Percentiles rank a stretch among this genome's conserved stretches.
Conservation (phyloP, 1,139 yeast genomes). For the Lodderomyces parapsilosis region DNA sequence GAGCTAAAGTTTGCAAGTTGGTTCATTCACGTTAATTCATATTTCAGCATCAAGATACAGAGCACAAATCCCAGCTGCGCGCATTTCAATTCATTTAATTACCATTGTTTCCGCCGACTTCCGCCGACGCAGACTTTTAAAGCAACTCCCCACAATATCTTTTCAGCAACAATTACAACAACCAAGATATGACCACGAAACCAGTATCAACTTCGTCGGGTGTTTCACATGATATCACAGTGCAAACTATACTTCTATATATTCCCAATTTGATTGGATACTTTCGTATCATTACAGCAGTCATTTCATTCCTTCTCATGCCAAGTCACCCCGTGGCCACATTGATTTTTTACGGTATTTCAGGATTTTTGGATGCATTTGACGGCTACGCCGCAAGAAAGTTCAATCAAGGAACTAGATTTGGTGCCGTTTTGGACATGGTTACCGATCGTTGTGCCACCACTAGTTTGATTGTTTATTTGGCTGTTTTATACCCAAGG, state of each 20-base stretch:
- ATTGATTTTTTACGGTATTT: constrained; percentile 73
- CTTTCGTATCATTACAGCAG: constrained; percentile 75
- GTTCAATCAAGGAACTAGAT: constrained; percentile 83
- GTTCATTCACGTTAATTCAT: too few relatives aligned
- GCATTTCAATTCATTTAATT: background rate
- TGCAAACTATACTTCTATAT: constrained; percentile 63
- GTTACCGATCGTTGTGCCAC: constrained; percentile 98
- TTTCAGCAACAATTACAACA: background rate
- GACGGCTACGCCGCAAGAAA: constrained; percentile 96
- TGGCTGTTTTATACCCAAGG: constrained; percentile 76
- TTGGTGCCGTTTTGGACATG: constrained; percentile 98
- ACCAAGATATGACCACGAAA: background rate
- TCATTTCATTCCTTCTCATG: constrained; percentile 80
- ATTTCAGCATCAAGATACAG: background rate
- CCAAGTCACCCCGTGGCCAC: constrained; percentile 78
- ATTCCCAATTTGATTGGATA: constrained; percentile 93
- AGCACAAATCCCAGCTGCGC: too few relatives aligned
- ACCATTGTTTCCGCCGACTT: background rate
- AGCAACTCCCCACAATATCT: too few relatives aligned
- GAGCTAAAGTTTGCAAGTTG: too few relatives aligned
- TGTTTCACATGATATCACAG: constrained; percentile 21
- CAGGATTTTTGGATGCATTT: constrained; percentile 91
- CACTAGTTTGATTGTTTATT: constrained; percentile 80
- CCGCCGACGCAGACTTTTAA: constrained; percentile 1
- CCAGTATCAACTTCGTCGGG: background rate